These are phyloP conservation scores for Lolium rigidum DNA, from an alignment of 176 grass and related monocot genomes.

Conservation along the genomic window DNA sequence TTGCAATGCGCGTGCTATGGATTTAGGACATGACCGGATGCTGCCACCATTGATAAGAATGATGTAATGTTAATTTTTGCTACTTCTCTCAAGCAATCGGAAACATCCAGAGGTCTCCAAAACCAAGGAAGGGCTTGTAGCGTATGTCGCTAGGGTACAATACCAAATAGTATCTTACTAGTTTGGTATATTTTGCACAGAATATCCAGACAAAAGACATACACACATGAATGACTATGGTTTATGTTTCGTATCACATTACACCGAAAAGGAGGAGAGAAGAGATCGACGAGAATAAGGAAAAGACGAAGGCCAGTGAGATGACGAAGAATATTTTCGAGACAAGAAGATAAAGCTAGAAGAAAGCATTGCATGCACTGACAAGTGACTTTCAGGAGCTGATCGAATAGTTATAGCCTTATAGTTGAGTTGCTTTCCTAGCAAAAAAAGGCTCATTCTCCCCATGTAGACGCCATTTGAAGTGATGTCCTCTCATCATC, in stretches of 20 bases:
- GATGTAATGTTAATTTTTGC: constrained; percentile 21
- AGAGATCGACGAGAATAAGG: constrained; percentile 45
- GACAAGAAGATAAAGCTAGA: constrained; percentile 52
- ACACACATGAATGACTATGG: not conserved
- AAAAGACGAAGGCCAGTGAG: constrained; percentile 43
- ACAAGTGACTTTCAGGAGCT: constrained; percentile 48
- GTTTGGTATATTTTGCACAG: not conserved
- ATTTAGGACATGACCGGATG: constrained; percentile 43
- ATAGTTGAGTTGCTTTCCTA: constrained; percentile 61
- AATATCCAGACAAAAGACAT: not conserved
- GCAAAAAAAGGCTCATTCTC: constrained; percentile 52
- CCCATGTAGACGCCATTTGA: constrained; percentile 27
- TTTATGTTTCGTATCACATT: constrained; percentile 15
- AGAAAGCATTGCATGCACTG: constrained; percentile 58
- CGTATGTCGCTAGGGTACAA: not conserved
- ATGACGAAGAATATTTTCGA: constrained; percentile 61
- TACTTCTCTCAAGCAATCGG: constrained; percentile 17
- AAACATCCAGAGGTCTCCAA: not conserved
- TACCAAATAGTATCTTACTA: not conserved
- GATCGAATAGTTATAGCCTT: constrained; percentile 55
- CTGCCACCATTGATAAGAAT: constrained; percentile 21
- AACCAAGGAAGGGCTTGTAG: not conserved
- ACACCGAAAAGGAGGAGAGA: not conserved
- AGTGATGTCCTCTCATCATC: not conserved
- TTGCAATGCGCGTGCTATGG: constrained; percentile 14